A percentile compares a stretch with the other conserved stretches of the same genome.
Conservation (phyloP, 2,329 filamentous ascomycete species). For the Ophiostoma pallidulum region DNA sequence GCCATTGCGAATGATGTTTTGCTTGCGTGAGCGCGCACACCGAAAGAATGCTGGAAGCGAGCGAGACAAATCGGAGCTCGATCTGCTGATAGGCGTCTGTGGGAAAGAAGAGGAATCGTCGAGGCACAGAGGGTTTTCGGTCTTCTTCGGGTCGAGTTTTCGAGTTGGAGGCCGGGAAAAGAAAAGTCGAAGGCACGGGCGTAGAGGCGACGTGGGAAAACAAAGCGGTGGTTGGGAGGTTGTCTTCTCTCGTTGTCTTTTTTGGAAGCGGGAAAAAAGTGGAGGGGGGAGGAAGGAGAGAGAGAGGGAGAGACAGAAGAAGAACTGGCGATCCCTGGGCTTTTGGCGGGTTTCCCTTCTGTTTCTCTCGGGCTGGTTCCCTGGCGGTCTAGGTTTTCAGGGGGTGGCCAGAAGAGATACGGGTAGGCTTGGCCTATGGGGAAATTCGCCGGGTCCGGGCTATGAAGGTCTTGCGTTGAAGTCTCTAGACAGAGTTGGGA, state of each 20-base stretch:
- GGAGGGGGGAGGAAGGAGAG: conserved; percentile 4
- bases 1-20: conserved; percentile 10
- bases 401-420: conserved; percentile 11
- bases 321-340: conserved; percentile 10
- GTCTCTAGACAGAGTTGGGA: conserved; percentile 17
- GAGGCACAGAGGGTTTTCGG: too few relatives aligned
- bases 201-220: conserved; percentile 4
- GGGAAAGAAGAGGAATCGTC: background rate
- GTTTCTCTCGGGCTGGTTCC: conserved; percentile 4
- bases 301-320: conserved; percentile 1
- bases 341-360: conserved; percentile 9
- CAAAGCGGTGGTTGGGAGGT: conserved; percentile 13
- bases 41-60: background rate
- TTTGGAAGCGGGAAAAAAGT: conserved; percentile 8
- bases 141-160: background rate
- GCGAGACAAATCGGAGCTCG: background rate
- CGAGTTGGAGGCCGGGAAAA: background rate
- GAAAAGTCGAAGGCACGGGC: conserved; percentile 2
- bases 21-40: background rate
- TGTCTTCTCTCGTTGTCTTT: conserved; percentile 3
- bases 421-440: conserved; percentile 14
- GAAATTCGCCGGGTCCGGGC: conserved; percentile 16
- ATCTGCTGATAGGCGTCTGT: background rate
- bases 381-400: conserved; percentile 1
- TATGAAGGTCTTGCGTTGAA: conserved; percentile 10